phyloP scores from a whole-genome alignment of 257 asterid genomes.

The Nicotiana sylvestris region DNA sequence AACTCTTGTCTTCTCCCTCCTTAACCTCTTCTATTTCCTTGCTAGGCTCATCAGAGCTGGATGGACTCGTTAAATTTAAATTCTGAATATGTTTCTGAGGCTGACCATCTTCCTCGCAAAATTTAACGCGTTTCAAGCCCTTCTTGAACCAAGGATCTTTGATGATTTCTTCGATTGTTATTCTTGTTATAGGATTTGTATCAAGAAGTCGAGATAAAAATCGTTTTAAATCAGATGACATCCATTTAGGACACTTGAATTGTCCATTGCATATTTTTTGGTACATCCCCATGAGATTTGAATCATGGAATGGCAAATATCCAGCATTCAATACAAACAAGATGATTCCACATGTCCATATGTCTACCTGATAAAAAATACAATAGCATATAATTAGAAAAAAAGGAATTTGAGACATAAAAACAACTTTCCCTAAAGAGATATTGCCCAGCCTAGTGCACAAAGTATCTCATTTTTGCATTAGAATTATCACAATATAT shows the following conservation, averaged over 20 bases:
- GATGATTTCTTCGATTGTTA: constrained; percentile 66
- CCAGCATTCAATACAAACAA: constrained; percentile 42
- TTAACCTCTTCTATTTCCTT: constrained; percentile 6
- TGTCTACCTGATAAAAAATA: background rate
- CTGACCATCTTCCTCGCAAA: constrained; percentile 21
- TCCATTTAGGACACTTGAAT: constrained; percentile 80
- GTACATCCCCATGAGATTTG: constrained; percentile 45
- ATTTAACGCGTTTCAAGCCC: constrained; percentile 39
- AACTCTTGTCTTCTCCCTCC: constrained; percentile 36
- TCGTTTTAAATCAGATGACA: constrained; percentile 71
- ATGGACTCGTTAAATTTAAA: background rate
- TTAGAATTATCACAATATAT: background rate
- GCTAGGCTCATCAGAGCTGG: background rate
- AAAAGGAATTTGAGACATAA: background rate
- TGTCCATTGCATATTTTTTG: constrained; percentile 72
- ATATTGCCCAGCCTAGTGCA: background rate
- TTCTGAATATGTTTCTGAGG: constrained; percentile 1
- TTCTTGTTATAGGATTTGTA: constrained; percentile 60
- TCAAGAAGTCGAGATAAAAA: constrained; percentile 61
- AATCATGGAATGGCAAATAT: constrained; percentile 64
- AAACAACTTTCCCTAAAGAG: background rate
- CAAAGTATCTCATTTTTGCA: background rate
- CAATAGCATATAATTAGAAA: background rate
- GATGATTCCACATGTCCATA: constrained; percentile 24
- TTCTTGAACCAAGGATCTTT: constrained; percentile 69